Evolutionary conservation across 2,329 filamentous ascomycete genomes (phyloP), one percentile per base, ranked within the genome.

Genomic region (Exserohilum rostratum): DNA sequence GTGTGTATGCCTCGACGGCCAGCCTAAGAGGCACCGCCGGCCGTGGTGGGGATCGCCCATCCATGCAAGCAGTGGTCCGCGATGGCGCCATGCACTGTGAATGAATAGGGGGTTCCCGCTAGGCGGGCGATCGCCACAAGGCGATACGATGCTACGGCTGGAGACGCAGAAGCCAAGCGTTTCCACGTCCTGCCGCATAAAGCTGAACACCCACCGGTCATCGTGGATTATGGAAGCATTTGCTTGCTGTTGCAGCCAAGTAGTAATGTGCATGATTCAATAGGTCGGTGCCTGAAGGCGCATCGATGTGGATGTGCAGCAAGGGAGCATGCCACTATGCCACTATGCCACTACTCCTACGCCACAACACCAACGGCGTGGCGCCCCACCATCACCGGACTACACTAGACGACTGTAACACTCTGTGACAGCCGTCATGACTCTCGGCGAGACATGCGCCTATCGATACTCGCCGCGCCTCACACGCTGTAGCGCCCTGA

Each of bases 51-150:
- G 20, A 42, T 15, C 15, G 38, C 38, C n/a, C n/a, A n/a, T n/a
- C n/a, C n/a, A n/a, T n/a, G n/a, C n/a, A n/a, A n/a, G n/a, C n/a
- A n/a, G n/a, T n/a, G n/a, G n/a, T n/a, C n/a, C n/a, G n/a, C n/a
- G 45, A n/a, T 37, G 38, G 31, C 45, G 45, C 46, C 30, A 30
- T 49, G 44, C 50, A 52, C 46, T 12, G 43, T 27, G 48, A 25
- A 22, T 38, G 50, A 54, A 50, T 54, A 54, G 52, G 46, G 40
- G 52, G 46, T 39, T 50, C 40, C 13, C 46, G 39, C 40, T 54
- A 54, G 46, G 22, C 18, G 27, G 34, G 51, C 45, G 55, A 62
- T 65, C 59, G 47, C 51, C 59, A 30, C 55, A 27, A n/a, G n/a
- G n/a, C 55, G 43, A 34, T 25, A 53, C 51, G 35, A 51, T 43